Evolutionary conservation across 208 protist genomes (phyloP).

Genomic region (Plasmodiophora brassicae): DNA sequence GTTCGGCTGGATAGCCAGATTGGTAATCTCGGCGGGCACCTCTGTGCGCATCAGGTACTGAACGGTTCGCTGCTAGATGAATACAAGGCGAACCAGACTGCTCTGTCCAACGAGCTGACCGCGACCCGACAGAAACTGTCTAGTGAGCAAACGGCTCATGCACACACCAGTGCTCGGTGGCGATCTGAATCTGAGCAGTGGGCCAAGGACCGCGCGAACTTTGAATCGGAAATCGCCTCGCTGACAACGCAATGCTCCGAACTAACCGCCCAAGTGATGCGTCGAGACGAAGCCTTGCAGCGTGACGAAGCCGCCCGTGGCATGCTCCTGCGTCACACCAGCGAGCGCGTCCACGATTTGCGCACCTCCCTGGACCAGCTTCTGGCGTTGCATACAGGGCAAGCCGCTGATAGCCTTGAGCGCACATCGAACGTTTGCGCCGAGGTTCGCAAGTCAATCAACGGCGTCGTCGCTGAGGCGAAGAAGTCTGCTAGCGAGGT

Average conservation of each 20-base stretch:
- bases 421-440: background rate
- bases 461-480: background rate
- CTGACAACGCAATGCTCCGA: background rate
- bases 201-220: background rate
- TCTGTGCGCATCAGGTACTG: background rate
- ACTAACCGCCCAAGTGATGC: background rate
- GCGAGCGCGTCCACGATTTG: background rate
- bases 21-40: background rate
- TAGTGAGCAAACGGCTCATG: too few relatives aligned
- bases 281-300: background rate
- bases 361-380: background rate
- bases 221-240: background rate
- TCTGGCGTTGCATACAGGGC: background rate
- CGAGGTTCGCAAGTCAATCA: background rate
- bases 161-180: background rate
- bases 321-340: background rate
- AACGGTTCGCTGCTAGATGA: background rate
- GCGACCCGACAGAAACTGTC: background rate
- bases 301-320: background rate
- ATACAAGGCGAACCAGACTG: background rate
- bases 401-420: too few relatives aligned
- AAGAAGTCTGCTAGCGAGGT: conserved; percentile 22
- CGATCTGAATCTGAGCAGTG: background rate
- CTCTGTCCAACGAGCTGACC: background rate
- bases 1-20: background rate